Base-by-base conservation (phyloP, 371 early-diverging fungal species). In the Mortierella sp. region DNA sequence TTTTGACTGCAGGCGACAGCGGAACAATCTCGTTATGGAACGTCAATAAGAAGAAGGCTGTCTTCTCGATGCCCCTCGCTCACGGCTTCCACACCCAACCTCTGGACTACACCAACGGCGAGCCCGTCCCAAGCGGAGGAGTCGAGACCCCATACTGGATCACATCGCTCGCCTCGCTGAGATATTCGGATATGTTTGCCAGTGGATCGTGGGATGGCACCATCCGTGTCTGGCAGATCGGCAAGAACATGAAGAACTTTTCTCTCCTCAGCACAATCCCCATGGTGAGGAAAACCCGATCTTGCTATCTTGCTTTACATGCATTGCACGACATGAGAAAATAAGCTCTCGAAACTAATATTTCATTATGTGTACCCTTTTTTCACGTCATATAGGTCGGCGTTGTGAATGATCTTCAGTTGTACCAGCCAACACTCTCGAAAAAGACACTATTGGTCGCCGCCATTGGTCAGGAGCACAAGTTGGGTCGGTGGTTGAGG, bases 11-110 rank as follows among this genome's bases (percentile, higher is more conserved):
- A 57, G 95, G 96, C 70, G 99, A 99, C 88, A 93, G 91, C 79
- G 97, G 96, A 13, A 90, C 96, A 0, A 92, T 99, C 70, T 97
- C 96, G 31, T 89, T 99, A 80, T 99, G 99, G 99, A 95, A 94
- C 85, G 87, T 93, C 63, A 91, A 91, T 74, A 94, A 94, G 81
- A 99, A 99, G 90, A 98, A 98, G 87, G 98, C 99, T 6, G 84
- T 96, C 21, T 96, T 92, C 75, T 93, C 96, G 11, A 85, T 91
- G 70, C 88, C 94, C n/a, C 74, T 90, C 14, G 94, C 97, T 10
- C 99, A 99, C 80, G 98, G 98, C 42, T 74, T 92, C 54, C 88
- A 92, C 57, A 88, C 89, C 19, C 88, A 84, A 63, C 81, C 84
- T 21, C 58, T 84, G 68, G 84, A 84, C 57, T 72, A 84, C 48